Evolutionary conservation across 1,284 basidiomycete genomes (phyloP).

Genomic region (Moesziomyces sp.): DNA sequence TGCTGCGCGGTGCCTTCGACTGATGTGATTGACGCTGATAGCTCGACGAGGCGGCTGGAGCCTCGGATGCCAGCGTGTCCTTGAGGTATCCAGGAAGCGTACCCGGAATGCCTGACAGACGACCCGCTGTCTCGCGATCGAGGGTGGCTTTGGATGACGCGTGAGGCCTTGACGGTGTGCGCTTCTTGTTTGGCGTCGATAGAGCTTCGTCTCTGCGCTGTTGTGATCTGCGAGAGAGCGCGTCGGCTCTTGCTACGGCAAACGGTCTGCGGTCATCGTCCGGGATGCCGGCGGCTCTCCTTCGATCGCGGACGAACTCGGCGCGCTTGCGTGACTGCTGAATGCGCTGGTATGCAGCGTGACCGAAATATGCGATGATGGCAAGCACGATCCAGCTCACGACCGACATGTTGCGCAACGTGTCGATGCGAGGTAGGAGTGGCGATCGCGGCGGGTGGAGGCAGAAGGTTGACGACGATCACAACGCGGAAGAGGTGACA

Average conservation of each 20-base stretch:
- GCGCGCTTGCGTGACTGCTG: conserved; percentile 38
- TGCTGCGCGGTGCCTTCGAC: conserved; percentile 5
- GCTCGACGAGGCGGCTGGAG: not conserved
- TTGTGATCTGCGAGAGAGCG: conserved; percentile 29
- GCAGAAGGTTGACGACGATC: not conserved
- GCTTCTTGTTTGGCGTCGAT: conserved; percentile 24
- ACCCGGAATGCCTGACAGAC: conserved; percentile 40
- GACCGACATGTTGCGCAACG: conserved; percentile 23
- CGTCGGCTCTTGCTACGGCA: conserved; percentile 41
- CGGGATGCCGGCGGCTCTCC: conserved; percentile 54
- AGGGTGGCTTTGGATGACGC: conserved; percentile 13
- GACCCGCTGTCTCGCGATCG: conserved; percentile 26
- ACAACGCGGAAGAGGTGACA: not conserved
- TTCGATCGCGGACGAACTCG: conserved; percentile 39
- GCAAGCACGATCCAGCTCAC: conserved; percentile 27
- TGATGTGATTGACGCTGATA: not conserved
- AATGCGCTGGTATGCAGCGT: conserved; percentile 21
- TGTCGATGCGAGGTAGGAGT: not conserved
- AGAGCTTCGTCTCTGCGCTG: conserved; percentile 16
- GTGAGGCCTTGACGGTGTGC: not conserved
- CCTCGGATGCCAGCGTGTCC: conserved; percentile 1
- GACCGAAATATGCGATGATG: conserved; percentile 16
- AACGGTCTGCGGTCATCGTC: conserved; percentile 52
- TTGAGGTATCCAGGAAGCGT: conserved; percentile 40
- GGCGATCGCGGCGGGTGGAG: not conserved